Conservation (phyloP, 2,329 filamentous ascomycete genomes). For the Dactylella cylindrospora region DNA sequence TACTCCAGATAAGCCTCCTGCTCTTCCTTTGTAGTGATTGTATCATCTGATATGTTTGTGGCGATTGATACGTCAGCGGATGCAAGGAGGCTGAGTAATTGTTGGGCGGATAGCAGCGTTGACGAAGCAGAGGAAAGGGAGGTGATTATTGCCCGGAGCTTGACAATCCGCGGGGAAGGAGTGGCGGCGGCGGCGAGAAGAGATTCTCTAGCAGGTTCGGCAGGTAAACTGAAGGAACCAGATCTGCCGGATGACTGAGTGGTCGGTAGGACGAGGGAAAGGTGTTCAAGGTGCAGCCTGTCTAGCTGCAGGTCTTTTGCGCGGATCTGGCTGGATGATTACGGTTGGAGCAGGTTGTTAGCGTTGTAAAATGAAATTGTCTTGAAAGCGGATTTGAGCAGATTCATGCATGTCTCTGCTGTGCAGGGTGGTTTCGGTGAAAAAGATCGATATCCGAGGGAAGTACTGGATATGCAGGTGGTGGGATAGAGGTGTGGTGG, state of each 20-base stretch:
- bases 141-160: slow-evolving; percentile 69
- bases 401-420: not conserved
- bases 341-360: not conserved
- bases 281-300: slow-evolving; percentile 58
- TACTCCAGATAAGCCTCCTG: slow-evolving; percentile 62
- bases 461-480: not conserved
- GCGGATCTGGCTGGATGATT: slow-evolving; percentile 60
- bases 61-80: slow-evolving; percentile 62
- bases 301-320: slow-evolving; percentile 67
- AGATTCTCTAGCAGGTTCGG: slow-evolving; percentile 50
- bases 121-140: slow-evolving; percentile 69
- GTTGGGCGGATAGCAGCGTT: slow-evolving; percentile 62
- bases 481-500: slow-evolving; percentile 4
- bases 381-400: too few relatives aligned
- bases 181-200: slow-evolving; percentile 52
- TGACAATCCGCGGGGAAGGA: slow-evolving; percentile 57
- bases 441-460: not conserved
- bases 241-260: slow-evolving; percentile 49
- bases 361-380: not conserved
- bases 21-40: slow-evolving; percentile 49
- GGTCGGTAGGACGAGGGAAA: slow-evolving; percentile 29
- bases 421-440: not conserved
- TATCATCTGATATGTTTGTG: slow-evolving; percentile 51
- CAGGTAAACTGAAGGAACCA: slow-evolving; percentile 48
- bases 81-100: slow-evolving; percentile 64